Base-by-base conservation (phyloP, 2,329 filamentous ascomycete genomes). In the Myriosclerotinia duriaeana region DNA sequence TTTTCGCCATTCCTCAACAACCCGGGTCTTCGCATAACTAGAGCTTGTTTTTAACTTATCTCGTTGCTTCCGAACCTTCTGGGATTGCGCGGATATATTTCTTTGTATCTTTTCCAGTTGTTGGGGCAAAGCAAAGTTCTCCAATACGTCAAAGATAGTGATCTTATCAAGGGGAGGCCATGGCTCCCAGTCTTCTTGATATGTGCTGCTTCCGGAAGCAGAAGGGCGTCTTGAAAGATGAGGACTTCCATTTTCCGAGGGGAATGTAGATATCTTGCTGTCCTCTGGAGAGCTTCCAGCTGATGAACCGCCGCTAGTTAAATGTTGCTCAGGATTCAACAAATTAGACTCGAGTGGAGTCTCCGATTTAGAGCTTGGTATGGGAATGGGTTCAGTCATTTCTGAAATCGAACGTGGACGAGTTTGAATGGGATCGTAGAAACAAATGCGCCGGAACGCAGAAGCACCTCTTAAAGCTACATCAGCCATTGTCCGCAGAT, bases 1-100 rank as follows among this genome's bases (percentile, higher is more conserved):
- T 65, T 91, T 89, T 67, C 92, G 88, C 92, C 92, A 96, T 80
- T 98, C 92, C 72, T 96, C 93, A 34, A 98, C 89, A 75, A 98
- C 92, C 68, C 91, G 89, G 71, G 96, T 89, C 74, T 89, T 91
- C n/a, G 94, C 93, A 72, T 87, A 86, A 74, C 89, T 83, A 60
- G 93, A 89, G 71, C 85, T 88, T 26, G 87, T 87, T 77, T 91
- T 92, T 69, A 97, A 79, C 67, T 87, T 92, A 76, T 95, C 90
- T 73, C 91, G 87, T 69, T 95, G 94, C 75, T 88, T 88, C 69
- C 89, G 88, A 42, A 98, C 89, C 78, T 91, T 95, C 72, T 95
- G 88, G 4, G 88, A 94, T 78, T 97, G 93, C 6, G 87, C 86
- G 38, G 89, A 89, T 67, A 98, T 83, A 48, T 91, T 90, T 73